phyloP scores from a whole-genome alignment of 1,284 basidiomycete genomes.

The Pascua sp. region DNA sequence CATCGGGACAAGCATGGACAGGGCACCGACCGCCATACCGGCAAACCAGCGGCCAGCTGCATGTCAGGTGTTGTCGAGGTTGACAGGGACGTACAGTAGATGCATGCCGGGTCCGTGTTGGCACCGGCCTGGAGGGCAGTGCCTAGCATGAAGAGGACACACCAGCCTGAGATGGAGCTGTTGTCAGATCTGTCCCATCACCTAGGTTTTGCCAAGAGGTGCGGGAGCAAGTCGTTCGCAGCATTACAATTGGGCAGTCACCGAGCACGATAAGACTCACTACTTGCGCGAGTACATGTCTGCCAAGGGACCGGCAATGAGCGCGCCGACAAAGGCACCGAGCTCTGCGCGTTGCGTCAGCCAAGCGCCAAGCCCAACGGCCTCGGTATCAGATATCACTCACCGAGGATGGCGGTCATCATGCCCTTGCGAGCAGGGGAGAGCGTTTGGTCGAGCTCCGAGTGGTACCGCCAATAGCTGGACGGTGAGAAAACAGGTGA shows the following conservation, averaged over 20 bases:
- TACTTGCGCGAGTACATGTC: slow-evolving; percentile 43
- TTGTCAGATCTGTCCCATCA: slow-evolving; percentile 18
- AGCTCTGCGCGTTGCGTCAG: slow-evolving; percentile 23
- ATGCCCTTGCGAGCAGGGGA: slow-evolving; percentile 28
- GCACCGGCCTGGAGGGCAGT: slow-evolving; percentile 40
- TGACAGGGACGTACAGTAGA: slow-evolving; percentile 31
- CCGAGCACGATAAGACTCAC: not conserved
- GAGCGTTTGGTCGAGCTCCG: slow-evolving; percentile 8
- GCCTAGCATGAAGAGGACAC: slow-evolving; percentile 45
- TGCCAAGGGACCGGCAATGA: slow-evolving; percentile 43
- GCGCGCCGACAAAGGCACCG: slow-evolving; percentile 39
- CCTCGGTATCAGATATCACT: not conserved
- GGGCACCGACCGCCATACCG: slow-evolving; percentile 46
- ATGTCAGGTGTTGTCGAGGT: slow-evolving; percentile 1
- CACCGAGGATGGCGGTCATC: slow-evolving; percentile 38
- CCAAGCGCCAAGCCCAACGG: too few species aligned
- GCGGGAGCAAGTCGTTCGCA: too few species aligned
- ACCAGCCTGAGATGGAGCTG: slow-evolving; percentile 42
- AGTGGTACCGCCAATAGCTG: too few species aligned
- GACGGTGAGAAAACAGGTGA: too few species aligned
- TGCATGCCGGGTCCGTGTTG: slow-evolving; percentile 31
- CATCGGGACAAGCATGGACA: slow-evolving; percentile 49
- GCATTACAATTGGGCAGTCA: too few species aligned
- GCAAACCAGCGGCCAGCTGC: slow-evolving; percentile 41
- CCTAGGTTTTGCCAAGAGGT: too few species aligned